phyloP scores from a whole-genome alignment of 2,329 filamentous ascomycete genomes.

The Calonectria pseudoreteaudii region DNA sequence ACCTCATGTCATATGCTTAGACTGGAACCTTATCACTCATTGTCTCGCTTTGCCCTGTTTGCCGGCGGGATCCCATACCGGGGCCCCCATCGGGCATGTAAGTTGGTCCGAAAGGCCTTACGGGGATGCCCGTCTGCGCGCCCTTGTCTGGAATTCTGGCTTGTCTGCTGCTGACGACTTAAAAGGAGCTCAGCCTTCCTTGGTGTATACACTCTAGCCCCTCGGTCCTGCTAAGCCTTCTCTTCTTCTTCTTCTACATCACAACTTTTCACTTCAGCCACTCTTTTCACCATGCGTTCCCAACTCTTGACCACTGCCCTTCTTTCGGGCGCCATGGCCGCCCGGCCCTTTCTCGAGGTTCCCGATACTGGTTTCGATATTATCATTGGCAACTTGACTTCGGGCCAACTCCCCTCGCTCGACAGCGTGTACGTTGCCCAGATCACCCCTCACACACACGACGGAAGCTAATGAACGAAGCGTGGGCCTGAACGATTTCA shows the following conservation, averaged over 20 bases:
- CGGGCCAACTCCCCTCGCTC: constrained; percentile 55
- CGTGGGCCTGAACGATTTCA: constrained; percentile 66
- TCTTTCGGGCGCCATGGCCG: constrained; percentile 52
- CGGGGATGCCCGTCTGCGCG: neutral
- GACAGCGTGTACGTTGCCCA: constrained; percentile 46
- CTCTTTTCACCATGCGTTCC: constrained; percentile 38
- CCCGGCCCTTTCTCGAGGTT: constrained; percentile 58
- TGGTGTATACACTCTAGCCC: neutral
- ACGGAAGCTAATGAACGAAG: neutral
- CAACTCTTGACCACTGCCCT: constrained; percentile 42
- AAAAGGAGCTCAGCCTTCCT: constrained; percentile 10
- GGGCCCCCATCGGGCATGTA: constrained; percentile 12
- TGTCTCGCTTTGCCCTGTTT: constrained; percentile 1
- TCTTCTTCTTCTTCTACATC: constrained; percentile 13
- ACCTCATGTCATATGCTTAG: constrained; percentile 19
- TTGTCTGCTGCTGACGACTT: neutral
- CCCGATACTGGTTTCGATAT: constrained; percentile 60
- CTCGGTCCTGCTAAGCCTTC: neutral
- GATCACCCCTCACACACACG: no score
- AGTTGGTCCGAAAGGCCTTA: constrained; percentile 8
- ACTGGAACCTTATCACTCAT: constrained; percentile 9
- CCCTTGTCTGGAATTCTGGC: neutral
- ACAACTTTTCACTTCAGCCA: constrained; percentile 9
- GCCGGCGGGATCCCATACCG: neutral
- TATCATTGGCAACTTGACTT: constrained; percentile 48